phyloP scores from a whole-genome alignment of 2,329 filamentous ascomycete species.

The Phaeosphaeriaceae sp. region DNA sequence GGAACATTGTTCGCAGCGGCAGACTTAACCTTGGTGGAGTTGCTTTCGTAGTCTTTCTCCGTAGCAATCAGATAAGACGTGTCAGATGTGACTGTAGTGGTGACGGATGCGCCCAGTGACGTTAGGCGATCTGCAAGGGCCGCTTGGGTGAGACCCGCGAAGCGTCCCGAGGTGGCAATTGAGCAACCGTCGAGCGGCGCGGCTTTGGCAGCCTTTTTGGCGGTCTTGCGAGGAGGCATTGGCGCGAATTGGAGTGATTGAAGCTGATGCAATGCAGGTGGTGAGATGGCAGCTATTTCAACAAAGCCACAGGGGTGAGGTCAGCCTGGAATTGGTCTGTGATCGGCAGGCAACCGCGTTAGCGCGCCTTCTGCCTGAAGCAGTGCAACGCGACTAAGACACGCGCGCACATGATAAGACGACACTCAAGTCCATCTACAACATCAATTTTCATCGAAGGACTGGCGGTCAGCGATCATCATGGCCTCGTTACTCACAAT shows the following conservation, averaged over 20 bases:
- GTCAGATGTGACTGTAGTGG: slow-evolving; percentile 56
- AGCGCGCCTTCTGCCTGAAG: slow-evolving; percentile 22
- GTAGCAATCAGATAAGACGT: slow-evolving; percentile 66
- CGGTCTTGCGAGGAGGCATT: slow-evolving; percentile 33
- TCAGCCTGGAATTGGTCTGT: slow-evolving; percentile 9
- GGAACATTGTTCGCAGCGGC: slow-evolving; percentile 57
- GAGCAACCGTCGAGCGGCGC: slow-evolving; percentile 57
- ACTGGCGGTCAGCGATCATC: background rate
- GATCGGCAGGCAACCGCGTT: slow-evolving; percentile 12
- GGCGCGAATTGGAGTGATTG: slow-evolving; percentile 1
- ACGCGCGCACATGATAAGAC: slow-evolving; percentile 21
- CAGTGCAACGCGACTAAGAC: slow-evolving; percentile 11
- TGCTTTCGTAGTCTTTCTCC: slow-evolving; percentile 59
- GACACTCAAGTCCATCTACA: background rate
- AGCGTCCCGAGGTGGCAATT: slow-evolving; percentile 68
- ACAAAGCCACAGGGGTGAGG: slow-evolving; percentile 2
- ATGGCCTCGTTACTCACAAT: slow-evolving; percentile 46
- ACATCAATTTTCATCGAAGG: background rate
- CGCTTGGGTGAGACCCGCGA: slow-evolving; percentile 61
- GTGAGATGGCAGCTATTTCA: slow-evolving; percentile 18
- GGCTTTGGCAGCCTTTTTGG: slow-evolving; percentile 23
- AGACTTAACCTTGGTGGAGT: slow-evolving; percentile 60
- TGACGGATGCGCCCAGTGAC: slow-evolving; percentile 58
- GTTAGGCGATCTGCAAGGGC: slow-evolving; percentile 57
- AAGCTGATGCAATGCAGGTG: slow-evolving; percentile 3